Evolutionary conservation across 2,329 filamentous ascomycete species (phyloP), one percentile per base, ranked within the genome.

Genomic region (Trichoderma simmonsii): DNA sequence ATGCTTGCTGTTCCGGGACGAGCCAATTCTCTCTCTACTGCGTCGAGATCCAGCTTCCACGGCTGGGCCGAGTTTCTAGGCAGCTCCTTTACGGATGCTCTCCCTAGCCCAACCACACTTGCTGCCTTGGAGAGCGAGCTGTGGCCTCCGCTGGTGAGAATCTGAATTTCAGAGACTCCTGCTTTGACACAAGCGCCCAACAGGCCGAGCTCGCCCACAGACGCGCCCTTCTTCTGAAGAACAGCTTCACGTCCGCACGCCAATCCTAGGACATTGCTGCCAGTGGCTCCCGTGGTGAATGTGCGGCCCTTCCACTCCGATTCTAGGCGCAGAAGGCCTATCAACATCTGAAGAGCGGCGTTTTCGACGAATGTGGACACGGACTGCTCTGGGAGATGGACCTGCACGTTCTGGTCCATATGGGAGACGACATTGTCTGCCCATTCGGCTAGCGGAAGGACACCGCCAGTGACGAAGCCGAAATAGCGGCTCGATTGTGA

Each of bases 101-200:
- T 86, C 0, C 95, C 95, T 14, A 98, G 83, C 0, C 95, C 95
- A 4, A 97, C 85, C 1, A 97, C 84, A 51, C 92, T 91, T 0
- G 94, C 94, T 12, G 94, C 94, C 82, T 98, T 98, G 67, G 86
- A 86, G 2, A 97, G 83, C 3, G 93, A 97, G 57, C 93, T 97
- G 80, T 98, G 95, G 0, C 91, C 92, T 75, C 92, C 88, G 54
- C 93, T 94, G 1, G 93, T 95, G 72, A 98, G 83, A 8, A 98
- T 85, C 78, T 94, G 92, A 7, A 98, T 85, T 28, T 90, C 87
- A 21, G 85, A 85, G 15, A 97, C 81, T 0, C 90, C 89, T 0
- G 92, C 90, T 57, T 82, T 83, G 6, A 83, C 80, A 79, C 93
- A 92, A 2, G 93, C 92, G 36, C 85, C 85, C 26, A 92, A 79